Conservation (phyloP, 441 rosid genomes). For the Dalechampia spathulata region DNA sequence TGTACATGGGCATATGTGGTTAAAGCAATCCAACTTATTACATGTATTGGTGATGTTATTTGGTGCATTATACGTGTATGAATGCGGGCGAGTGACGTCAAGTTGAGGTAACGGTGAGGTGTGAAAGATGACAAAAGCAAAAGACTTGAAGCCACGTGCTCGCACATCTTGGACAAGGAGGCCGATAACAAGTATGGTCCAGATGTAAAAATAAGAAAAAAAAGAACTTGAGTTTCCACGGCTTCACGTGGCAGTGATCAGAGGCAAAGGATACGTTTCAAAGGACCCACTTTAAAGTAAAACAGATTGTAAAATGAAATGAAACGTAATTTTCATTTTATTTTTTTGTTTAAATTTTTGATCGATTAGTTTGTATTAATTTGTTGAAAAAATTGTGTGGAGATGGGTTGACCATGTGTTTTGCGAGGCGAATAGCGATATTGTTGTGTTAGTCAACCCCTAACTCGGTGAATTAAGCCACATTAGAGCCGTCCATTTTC, state of each 20-base stretch:
- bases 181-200: neutral
- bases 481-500: neutral
- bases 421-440: conserved; percentile 4
- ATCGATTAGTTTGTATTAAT: no score
- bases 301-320: no score
- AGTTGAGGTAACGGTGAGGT: conserved; percentile 26
- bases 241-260: conserved; percentile 8
- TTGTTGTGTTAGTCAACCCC: conserved; percentile 15
- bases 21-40: no score
- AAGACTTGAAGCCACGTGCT: neutral
- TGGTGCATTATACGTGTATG: neutral
- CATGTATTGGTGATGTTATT: no score
- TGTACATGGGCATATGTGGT: no score
- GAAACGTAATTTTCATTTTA: no score
- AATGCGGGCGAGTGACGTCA: conserved; percentile 22
- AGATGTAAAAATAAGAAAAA: neutral
- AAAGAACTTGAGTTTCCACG: no score
- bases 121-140: conserved; percentile 16
- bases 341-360: no score
- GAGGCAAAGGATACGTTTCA: conserved; percentile 3
- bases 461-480: neutral
- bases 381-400: conserved; percentile 15
- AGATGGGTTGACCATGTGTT: conserved; percentile 23
- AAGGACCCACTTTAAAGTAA: conserved; percentile 10
- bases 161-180: conserved; percentile 6